Conservation (phyloP, 2,329 filamentous ascomycete species). For the Trichoderma breve region DNA sequence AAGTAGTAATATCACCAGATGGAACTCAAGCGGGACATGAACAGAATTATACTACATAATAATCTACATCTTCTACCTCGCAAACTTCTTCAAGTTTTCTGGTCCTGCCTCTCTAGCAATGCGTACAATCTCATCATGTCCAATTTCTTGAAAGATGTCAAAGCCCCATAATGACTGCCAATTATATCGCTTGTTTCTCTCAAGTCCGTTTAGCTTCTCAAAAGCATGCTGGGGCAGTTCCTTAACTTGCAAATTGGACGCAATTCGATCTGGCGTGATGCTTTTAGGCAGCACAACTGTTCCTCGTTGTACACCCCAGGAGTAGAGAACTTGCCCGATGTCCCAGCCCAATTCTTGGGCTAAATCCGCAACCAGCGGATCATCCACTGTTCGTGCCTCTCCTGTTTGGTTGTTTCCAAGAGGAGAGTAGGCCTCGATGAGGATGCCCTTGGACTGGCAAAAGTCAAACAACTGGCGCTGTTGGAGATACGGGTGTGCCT, state of each 20-base stretch:
- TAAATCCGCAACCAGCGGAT: background rate
- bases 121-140: background rate
- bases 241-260: slow-evolving; percentile 59
- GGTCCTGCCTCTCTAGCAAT: background rate
- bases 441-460: slow-evolving; percentile 70
- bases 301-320: slow-evolving; percentile 78
- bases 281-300: slow-evolving; percentile 85
- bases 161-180: background rate
- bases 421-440: slow-evolving; percentile 68
- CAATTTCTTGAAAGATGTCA: background rate
- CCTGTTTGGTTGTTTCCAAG: slow-evolving; percentile 66
- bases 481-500: slow-evolving; percentile 77
- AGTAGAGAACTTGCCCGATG: slow-evolving; percentile 63
- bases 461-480: slow-evolving; percentile 74
- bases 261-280: slow-evolving; percentile 69
- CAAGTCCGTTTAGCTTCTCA: background rate
- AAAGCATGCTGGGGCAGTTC: background rate
- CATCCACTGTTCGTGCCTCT: background rate
- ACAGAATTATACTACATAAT: background rate
- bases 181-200: background rate
- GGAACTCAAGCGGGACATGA: background rate
- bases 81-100: background rate
- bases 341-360: slow-evolving; percentile 52
- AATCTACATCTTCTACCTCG: background rate
- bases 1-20: background rate